A percentile compares a stretch with the other conserved stretches of the same genome.
Evolutionary conservation across 176 grass and related monocot genomes (phyloP).

Genomic region (Oryza meridionalis): DNA sequence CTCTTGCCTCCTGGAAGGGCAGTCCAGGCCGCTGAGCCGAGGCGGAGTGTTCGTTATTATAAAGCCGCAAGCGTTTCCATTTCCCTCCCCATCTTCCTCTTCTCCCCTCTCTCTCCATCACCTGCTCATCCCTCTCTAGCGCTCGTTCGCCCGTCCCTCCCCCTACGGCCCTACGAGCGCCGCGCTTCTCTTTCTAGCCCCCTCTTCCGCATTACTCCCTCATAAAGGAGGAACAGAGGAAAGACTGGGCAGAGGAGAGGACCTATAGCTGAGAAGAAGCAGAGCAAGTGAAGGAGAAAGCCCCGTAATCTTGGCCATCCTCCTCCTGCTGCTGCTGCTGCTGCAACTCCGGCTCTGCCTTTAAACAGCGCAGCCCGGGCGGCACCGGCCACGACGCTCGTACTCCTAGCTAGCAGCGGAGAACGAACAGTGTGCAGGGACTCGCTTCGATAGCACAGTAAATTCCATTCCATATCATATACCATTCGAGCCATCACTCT

Average conservation of each 20-base stretch:
- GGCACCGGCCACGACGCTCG: constrained; percentile 43
- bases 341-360: constrained; percentile 24
- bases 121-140: not conserved
- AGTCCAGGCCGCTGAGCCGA: not conserved
- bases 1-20: not conserved
- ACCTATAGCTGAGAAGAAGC: no score
- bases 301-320: constrained; percentile 9
- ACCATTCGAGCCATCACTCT: not conserved
- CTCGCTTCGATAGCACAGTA: constrained; percentile 49
- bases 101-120: not conserved
- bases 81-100: constrained; percentile 9
- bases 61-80: constrained; percentile 38
- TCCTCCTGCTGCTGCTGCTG: not conserved
- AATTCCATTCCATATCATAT: constrained; percentile 44
- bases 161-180: constrained; percentile 32
- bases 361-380: constrained; percentile 28
- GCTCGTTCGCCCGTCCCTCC: not conserved
- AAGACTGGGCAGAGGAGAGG: not conserved
- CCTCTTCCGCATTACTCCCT: constrained; percentile 38
- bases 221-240: constrained; percentile 44
- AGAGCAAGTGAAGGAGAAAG: not conserved
- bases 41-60: constrained; percentile 49
- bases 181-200: constrained; percentile 1
- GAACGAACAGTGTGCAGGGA: not conserved
- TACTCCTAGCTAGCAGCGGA: not conserved